These are phyloP conservation scores for Tricholoma sp. DNA, from an alignment of 768 basidiomycete species.

Conservation along the genomic window DNA sequence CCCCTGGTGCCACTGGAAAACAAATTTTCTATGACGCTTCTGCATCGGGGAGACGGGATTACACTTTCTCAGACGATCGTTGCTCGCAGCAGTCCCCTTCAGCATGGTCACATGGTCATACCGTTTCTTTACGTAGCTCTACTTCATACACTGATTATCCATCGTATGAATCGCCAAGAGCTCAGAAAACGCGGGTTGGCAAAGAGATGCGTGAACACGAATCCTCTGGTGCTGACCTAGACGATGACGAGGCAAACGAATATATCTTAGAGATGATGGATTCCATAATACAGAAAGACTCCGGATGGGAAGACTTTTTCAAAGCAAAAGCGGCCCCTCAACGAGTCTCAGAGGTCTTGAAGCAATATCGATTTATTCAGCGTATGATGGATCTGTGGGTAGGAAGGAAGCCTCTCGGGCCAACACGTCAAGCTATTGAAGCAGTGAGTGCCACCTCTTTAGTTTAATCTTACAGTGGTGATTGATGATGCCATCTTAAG, in stretches of 20 bases:
- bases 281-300: conserved; percentile 36
- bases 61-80: background rate
- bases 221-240: conserved; percentile 28
- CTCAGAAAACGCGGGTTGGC: background rate
- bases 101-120: background rate
- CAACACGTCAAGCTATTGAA: conserved; percentile 32
- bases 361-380: conserved; percentile 51
- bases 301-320: conserved; percentile 42
- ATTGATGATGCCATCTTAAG: conserved; percentile 22
- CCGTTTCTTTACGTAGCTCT: background rate
- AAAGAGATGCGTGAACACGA: conserved; percentile 14
- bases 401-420: conserved; percentile 34
- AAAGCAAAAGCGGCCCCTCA: conserved; percentile 33
- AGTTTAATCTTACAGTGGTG: background rate
- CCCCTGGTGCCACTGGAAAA: background rate
- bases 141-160: background rate
- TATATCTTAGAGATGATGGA: conserved; percentile 41
- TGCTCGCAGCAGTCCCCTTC: background rate
- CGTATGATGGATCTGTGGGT: conserved; percentile 41
- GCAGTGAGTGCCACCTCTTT: conserved; percentile 32
- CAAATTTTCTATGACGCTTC: background rate
- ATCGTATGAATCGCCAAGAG: background rate
- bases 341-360: conserved; percentile 35
- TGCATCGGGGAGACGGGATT: background rate
- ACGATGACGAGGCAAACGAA: conserved; percentile 34